phyloP scores from a whole-genome alignment of 2,329 filamentous ascomycete species.

The Lasiodiplodia sp. region DNA sequence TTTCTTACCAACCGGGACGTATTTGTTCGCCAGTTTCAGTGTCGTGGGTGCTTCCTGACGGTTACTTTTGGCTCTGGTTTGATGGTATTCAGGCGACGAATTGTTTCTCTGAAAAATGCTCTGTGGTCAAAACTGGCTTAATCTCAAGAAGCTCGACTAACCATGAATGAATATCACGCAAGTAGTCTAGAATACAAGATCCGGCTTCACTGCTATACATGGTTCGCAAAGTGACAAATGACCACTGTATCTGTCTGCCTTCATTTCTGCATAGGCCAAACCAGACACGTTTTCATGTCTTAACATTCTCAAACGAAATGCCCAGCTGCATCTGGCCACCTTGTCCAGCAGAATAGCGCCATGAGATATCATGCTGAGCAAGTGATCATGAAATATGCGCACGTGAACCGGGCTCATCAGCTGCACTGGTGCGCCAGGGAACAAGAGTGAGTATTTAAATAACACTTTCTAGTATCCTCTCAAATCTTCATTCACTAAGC shows the following conservation, averaged over 20 bases:
- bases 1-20: too few relatives aligned
- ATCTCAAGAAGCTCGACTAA: neutral
- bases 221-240: neutral
- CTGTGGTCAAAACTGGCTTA: neutral
- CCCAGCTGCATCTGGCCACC: neutral
- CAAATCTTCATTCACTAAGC: too few relatives aligned
- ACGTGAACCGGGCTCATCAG: neutral
- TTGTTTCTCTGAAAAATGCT: neutral
- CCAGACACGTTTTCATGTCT: neutral
- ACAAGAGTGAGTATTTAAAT: neutral
- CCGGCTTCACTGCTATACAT: neutral
- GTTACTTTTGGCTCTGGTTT: too few relatives aligned
- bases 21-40: too few relatives aligned
- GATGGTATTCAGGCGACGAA: neutral
- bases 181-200: neutral
- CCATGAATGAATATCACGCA: neutral
- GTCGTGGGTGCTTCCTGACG: too few relatives aligned
- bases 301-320: neutral
- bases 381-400: neutral
- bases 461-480: neutral
- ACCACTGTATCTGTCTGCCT: neutral
- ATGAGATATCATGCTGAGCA: neutral
- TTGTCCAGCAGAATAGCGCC: neutral
- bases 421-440: neutral
- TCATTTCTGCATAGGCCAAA: neutral